Evolutionary conservation across 2,329 filamentous ascomycete genomes (phyloP).

Genomic region (Fusarium udum): DNA sequence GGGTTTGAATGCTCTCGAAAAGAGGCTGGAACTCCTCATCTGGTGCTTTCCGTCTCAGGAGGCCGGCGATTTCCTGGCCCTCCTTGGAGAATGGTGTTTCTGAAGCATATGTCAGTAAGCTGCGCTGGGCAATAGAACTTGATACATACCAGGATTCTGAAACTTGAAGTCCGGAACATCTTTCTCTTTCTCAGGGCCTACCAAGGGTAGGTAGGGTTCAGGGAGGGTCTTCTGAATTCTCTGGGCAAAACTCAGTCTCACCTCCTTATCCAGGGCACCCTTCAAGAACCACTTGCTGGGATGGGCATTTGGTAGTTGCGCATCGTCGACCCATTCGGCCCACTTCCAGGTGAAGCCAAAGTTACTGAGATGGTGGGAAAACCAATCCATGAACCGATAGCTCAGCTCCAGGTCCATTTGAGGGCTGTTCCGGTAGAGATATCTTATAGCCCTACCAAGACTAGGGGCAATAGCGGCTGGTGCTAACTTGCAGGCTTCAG

Average conservation of each 20-base stretch:
- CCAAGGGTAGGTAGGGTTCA: conserved; percentile 80
- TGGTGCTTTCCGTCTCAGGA: conserved; percentile 84
- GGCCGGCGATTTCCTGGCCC: conserved; percentile 80
- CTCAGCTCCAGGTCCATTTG: conserved; percentile 86
- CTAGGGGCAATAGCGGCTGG: conserved; percentile 96
- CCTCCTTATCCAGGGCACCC: conserved; percentile 94
- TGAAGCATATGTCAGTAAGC: conserved; percentile 46
- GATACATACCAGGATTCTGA: conserved; percentile 71
- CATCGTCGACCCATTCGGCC: conserved; percentile 94
- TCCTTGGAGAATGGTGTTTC: conserved; percentile 84
- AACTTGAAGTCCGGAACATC: conserved; percentile 98
- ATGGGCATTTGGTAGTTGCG: conserved; percentile 78
- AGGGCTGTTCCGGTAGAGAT: conserved; percentile 83
- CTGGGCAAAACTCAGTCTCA: conserved; percentile 94
- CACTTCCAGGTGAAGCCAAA: conserved; percentile 99
- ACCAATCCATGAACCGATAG: conserved; percentile 96
- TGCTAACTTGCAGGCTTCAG: conserved; percentile 94
- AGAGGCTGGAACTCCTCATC: conserved; percentile 88
- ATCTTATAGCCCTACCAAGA: conserved; percentile 90
- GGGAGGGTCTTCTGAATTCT: conserved; percentile 94
- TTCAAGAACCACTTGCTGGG: conserved; percentile 94
- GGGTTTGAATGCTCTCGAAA: conserved; percentile 82
- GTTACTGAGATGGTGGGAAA: conserved; percentile 96
- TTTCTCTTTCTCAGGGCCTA: conserved; percentile 88
- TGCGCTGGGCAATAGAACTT: neutral